Evolutionary conservation across 139 green algal species (phyloP).

Genomic region (Nannochloris sp.): DNA sequence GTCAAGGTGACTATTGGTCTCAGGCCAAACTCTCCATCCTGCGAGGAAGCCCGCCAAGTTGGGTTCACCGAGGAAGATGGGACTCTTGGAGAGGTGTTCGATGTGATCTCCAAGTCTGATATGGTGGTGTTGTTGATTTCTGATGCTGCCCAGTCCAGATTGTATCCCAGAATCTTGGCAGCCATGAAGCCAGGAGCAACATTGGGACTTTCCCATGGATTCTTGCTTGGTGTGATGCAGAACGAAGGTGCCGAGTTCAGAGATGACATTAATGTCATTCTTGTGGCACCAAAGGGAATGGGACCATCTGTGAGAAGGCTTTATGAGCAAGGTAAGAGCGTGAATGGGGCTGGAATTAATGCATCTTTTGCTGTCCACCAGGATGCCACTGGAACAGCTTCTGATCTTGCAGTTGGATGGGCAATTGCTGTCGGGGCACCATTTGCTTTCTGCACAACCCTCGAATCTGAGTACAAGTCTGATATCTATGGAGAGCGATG

Average conservation of each 20-base stretch:
- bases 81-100: conserved; percentile 94
- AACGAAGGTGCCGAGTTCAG: conserved; percentile 90
- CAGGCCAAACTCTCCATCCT: conserved; percentile 64
- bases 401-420: conserved; percentile 95
- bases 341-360: conserved; percentile 99
- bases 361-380: conserved; percentile 98
- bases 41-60: conserved; percentile 71
- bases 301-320: conserved; percentile 92
- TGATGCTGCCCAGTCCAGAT: conserved; percentile 91
- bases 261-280: conserved; percentile 96
- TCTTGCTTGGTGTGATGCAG: conserved; percentile 93
- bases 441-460: conserved; percentile 96
- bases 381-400: conserved; percentile 88
- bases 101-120: conserved; percentile 80
- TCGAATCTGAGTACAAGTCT: conserved; percentile 97
- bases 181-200: conserved; percentile 97
- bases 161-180: conserved; percentile 88
- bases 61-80: conserved; percentile 84
- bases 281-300: conserved; percentile 99
- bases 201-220: conserved; percentile 96
- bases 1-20: conserved; percentile 89
- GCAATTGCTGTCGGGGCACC: conserved; percentile 89
- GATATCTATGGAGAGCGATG: conserved; percentile 99
- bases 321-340: conserved; percentile 97
- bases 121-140: conserved; percentile 97